A percentile compares a stretch with the other conserved stretches of the same genome.
Conservation (phyloP, 768 basidiomycete genomes). For the Floccularia luteovirens region DNA sequence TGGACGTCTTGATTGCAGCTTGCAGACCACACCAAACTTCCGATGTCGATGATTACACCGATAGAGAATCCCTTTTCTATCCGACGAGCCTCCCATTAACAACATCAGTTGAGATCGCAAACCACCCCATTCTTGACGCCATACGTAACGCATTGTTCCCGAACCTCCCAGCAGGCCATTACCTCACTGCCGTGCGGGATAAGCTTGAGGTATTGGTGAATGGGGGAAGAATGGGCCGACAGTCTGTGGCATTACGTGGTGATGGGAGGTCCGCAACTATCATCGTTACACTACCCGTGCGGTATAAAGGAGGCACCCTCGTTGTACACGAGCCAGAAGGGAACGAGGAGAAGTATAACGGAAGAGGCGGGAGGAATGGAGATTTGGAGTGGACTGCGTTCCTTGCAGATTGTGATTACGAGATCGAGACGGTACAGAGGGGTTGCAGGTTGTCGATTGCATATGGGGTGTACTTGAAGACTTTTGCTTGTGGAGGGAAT, state of each 20-base stretch:
- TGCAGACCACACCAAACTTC: slow-evolving; percentile 60
- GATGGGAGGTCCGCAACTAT: slow-evolving; percentile 72
- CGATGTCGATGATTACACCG: slow-evolving; percentile 43
- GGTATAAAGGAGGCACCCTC: slow-evolving; percentile 63
- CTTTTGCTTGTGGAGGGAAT: too few relatives aligned
- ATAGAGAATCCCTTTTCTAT: slow-evolving; percentile 64
- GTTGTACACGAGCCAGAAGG: slow-evolving; percentile 50
- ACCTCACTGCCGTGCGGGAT: slow-evolving; percentile 62
- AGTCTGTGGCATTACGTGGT: slow-evolving; percentile 42
- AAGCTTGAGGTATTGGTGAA: slow-evolving; percentile 59
- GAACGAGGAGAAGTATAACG: slow-evolving; percentile 53
- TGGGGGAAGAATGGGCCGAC: slow-evolving; percentile 52
- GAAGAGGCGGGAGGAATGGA: slow-evolving; percentile 51
- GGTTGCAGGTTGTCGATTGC: slow-evolving; percentile 66
- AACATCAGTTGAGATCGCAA: slow-evolving; percentile 70
- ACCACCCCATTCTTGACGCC: slow-evolving; percentile 77
- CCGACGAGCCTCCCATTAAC: slow-evolving; percentile 68
- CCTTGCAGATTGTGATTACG: slow-evolving; percentile 66
- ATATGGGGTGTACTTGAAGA: slow-evolving; percentile 64
- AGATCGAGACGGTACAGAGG: slow-evolving; percentile 62
- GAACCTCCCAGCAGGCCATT: slow-evolving; percentile 56
- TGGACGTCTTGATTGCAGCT: slow-evolving; percentile 71
- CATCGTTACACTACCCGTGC: slow-evolving; percentile 65
- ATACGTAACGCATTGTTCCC: slow-evolving; percentile 70
- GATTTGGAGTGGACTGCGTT: slow-evolving; percentile 78